These are phyloP conservation scores for Ustilago sp. DNA, from an alignment of 1,284 basidiomycete genomes.

Conservation along the genomic window DNA sequence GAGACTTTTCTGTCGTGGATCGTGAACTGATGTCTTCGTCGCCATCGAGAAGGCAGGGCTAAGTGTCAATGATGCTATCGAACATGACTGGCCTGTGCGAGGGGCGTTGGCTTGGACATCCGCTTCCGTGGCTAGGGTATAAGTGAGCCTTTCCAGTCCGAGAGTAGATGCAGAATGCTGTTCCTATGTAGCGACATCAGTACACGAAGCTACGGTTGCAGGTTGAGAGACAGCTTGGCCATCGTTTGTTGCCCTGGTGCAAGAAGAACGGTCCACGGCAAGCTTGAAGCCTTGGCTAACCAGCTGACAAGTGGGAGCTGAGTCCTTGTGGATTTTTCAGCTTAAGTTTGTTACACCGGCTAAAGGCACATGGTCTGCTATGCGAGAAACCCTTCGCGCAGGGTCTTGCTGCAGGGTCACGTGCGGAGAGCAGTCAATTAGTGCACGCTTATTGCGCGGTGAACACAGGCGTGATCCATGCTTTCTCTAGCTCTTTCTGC, in stretches of 20 bases:
- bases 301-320: no score
- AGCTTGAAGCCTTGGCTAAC: neutral
- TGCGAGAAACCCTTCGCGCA: neutral
- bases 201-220: neutral
- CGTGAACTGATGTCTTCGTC: neutral
- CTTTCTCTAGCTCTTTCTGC: neutral
- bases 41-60: neutral
- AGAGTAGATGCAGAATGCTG: neutral
- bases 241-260: neutral
- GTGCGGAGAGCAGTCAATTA: slow-evolving; percentile 50
- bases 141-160: neutral
- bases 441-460: slow-evolving; percentile 27
- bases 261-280: neutral
- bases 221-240: neutral
- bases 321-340: neutral
- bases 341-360: neutral
- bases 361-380: no score
- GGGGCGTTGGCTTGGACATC: neutral
- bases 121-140: neutral
- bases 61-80: neutral
- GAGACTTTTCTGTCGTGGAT: neutral
- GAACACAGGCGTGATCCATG: neutral
- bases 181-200: neutral
- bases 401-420: slow-evolving; percentile 50
- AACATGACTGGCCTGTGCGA: slow-evolving; percentile 1